These are phyloP conservation scores for Racocetra persica DNA, from an alignment of 371 early-diverging fungal genomes.

Conservation along the genomic window DNA sequence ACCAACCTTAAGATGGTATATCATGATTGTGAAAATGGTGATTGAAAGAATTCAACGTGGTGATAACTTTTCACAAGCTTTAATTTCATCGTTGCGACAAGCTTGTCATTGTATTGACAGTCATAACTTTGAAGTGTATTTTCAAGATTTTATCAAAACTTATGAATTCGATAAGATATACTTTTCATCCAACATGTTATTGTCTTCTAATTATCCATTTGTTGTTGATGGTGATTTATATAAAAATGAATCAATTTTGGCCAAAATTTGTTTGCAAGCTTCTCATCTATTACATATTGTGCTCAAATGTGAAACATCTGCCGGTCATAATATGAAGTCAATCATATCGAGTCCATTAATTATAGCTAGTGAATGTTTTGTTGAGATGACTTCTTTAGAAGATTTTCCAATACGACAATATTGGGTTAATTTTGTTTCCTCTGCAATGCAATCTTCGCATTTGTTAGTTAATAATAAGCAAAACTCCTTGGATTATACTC, in stretches of 20 bases:
- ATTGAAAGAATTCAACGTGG: slow-evolving; percentile 77
- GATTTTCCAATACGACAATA: slow-evolving; percentile 58
- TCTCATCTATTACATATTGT: slow-evolving; percentile 63
- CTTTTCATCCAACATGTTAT: slow-evolving; percentile 42
- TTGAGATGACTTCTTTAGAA: slow-evolving; percentile 59
- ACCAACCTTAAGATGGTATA: slow-evolving; percentile 24
- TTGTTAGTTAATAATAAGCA: slow-evolving; percentile 31
- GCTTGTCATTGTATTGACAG: slow-evolving; percentile 50
- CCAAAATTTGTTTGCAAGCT: slow-evolving; percentile 66
- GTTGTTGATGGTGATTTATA: slow-evolving; percentile 64
- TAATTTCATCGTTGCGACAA: slow-evolving; percentile 63
- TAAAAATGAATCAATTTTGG: slow-evolving; percentile 63
- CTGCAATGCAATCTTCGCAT: slow-evolving; percentile 39
- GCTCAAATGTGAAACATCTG: slow-evolving; percentile 43
- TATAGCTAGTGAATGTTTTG: slow-evolving; percentile 63
- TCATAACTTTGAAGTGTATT: not conserved
- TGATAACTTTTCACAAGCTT: slow-evolving; percentile 58
- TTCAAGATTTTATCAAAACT: not conserved
- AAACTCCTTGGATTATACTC: not conserved
- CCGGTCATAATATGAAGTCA: slow-evolving; percentile 39
- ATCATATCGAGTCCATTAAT: slow-evolving; percentile 49
- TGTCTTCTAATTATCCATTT: slow-evolving; percentile 64
- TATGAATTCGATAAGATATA: not conserved
- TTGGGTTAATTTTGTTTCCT: slow-evolving; percentile 61
- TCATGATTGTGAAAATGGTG: slow-evolving; percentile 58